These are phyloP conservation scores for Amanita phalloides DNA, from an alignment of 768 basidiomycete genomes.

Conservation along the genomic window DNA sequence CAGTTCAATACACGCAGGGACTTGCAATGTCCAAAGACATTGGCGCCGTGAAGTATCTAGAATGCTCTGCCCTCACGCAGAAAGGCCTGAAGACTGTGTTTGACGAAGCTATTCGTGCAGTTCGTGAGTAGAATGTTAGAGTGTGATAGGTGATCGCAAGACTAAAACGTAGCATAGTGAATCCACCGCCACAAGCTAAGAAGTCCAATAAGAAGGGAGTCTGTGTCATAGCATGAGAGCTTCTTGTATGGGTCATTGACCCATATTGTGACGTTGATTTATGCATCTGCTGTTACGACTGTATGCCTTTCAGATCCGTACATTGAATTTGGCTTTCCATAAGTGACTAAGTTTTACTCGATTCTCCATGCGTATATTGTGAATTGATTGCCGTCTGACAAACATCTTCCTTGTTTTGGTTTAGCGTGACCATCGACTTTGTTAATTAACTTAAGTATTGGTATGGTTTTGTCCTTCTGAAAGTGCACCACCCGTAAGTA, in stretches of 20 bases:
- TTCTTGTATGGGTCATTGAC: conserved; percentile 18
- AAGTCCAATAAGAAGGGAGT: conserved; percentile 33
- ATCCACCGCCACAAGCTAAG: conserved; percentile 58
- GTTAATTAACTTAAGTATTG: neutral
- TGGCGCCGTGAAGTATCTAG: conserved; percentile 90
- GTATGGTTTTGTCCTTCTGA: neutral
- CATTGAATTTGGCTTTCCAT: neutral
- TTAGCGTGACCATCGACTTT: neutral
- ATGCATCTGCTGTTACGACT: conserved; percentile 61
- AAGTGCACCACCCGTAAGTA: neutral
- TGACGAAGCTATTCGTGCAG: conserved; percentile 96
- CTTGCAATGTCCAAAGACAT: conserved; percentile 89
- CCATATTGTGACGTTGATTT: conserved; percentile 47
- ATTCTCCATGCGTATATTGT: neutral
- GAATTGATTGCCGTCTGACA: neutral
- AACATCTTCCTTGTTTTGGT: neutral
- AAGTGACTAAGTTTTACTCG: neutral
- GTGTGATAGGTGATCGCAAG: neutral
- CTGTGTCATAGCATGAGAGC: conserved; percentile 66
- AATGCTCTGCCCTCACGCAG: conserved; percentile 94
- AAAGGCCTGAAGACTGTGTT: conserved; percentile 99
- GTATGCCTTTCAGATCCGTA: conserved; percentile 27
- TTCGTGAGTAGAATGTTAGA: conserved; percentile 55
- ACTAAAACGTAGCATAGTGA: conserved; percentile 35
- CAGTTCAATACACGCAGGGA: conserved; percentile 88